Evolutionary conservation across 371 early-diverging fungal species (phyloP), one percentile per base, ranked within the genome.

Genomic region (Syncephalastrum sp.): DNA sequence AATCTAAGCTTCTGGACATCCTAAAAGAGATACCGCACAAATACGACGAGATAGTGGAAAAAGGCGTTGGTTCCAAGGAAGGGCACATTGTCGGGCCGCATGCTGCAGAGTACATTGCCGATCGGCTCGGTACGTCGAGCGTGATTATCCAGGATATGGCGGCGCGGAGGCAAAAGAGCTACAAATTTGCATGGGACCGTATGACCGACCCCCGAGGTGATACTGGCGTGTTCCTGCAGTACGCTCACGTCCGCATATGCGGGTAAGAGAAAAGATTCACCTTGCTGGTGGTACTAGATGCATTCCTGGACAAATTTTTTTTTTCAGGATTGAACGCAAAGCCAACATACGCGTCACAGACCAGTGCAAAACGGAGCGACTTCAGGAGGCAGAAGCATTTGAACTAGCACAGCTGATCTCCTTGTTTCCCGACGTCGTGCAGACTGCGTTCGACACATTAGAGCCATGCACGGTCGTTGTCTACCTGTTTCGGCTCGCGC

Each of bases 221-320:
- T 67, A 99, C 99, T 6, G 99, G 99, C 0, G 93, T 98, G 10
- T 99, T 93, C 72, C 75, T 99, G 3, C 99, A 99, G 75, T 99
- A 90, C 63, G 90, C 97, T 19, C 88, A 96, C 73, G 91, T 96
- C 4, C 90, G 97, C 13, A 79, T 95, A 24, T 92, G 92, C 67
- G 78, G 82, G 80, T 81, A 77, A 61, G 74, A 42, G 14, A 4
- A 56, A 16, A 33, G 41, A 24, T 16, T 16, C 8, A 15, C 21
- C 27, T 21, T 23, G 27, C 7, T 42, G 12, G 17, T n/a, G 24
- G 16, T 6, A 56, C 41, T 16, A 24, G 15, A 42, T n/a, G 12
- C 21, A 23, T 4, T 19, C 29, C n/a, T 17, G 7, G 21, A 21
- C 25, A 17, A 2, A 16, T 13, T 33, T 7, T 3, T 13, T 38